These are phyloP conservation scores for Tetrapisispora phaffii DNA, from an alignment of 805 yeast species.

Conservation along the genomic window DNA sequence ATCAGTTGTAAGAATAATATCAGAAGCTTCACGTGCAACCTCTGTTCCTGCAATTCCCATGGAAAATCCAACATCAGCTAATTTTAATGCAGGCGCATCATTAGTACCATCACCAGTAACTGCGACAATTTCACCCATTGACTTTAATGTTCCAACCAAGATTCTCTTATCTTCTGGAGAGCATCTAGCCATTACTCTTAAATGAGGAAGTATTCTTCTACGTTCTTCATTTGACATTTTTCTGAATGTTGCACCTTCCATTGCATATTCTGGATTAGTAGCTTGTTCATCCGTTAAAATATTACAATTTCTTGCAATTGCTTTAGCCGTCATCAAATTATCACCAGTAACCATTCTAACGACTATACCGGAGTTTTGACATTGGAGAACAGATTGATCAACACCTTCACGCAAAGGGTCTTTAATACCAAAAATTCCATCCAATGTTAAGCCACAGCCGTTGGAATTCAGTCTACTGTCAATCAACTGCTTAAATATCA, in stretches of 20 bases:
- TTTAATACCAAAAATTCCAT: conserved; percentile 82
- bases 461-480: conserved; percentile 5
- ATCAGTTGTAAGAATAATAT: conserved; percentile 85
- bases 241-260: conserved; percentile 92
- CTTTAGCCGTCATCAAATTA: conserved; percentile 80
- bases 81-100: conserved; percentile 95
- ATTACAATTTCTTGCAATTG: conserved; percentile 81
- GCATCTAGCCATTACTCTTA: conserved; percentile 84
- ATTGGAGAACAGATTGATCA: conserved; percentile 74
- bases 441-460: conserved; percentile 39
- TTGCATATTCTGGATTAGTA: conserved; percentile 47
- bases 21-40: conserved; percentile 96
- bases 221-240: conserved; percentile 51
- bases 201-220: conserved; percentile 50
- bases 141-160: conserved; percentile 70
- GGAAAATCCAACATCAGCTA: conserved; percentile 91
- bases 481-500: conserved; percentile 31
- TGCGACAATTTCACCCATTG: conserved; percentile 88
- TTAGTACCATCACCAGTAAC: conserved; percentile 99
- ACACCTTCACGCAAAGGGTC: conserved; percentile 93
- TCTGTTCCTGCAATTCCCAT: conserved; percentile 99
- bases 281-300: conserved; percentile 44
- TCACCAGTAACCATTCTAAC: conserved; percentile 99
- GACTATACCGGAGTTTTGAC: conserved; percentile 84
- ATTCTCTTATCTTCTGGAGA: conserved; percentile 92